These are phyloP conservation scores for Dothideomycetes sp. DNA, from an alignment of 2,329 filamentous ascomycete species.

Conservation along the genomic window DNA sequence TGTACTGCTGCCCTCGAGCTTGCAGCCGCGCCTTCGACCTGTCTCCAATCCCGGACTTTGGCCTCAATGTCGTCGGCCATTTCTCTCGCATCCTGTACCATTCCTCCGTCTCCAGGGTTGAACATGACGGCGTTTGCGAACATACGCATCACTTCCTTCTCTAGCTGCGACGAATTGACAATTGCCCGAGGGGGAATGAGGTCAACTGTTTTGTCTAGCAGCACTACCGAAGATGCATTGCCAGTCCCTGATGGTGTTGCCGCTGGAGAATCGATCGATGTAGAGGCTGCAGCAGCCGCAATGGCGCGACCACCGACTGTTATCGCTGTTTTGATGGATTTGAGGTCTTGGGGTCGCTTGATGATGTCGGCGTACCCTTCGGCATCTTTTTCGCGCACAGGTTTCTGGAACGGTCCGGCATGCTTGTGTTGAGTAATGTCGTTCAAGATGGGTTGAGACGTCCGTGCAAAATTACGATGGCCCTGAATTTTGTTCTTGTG, in stretches of 20 bases:
- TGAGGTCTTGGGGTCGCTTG: conserved; percentile 43
- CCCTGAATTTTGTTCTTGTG: conserved; percentile 32
- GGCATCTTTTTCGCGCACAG: conserved; percentile 42
- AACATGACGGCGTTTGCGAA: conserved; percentile 99
- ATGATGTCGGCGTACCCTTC: conserved; percentile 45
- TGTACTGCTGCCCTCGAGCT: not conserved
- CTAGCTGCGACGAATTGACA: conserved; percentile 85
- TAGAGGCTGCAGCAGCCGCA: conserved; percentile 31
- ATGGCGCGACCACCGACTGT: conserved; percentile 51
- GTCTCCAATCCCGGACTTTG: conserved; percentile 62
- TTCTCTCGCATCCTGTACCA: conserved; percentile 77
- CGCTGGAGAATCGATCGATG: conserved; percentile 45
- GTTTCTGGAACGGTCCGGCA: conserved; percentile 40
- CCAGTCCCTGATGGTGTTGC: conserved; percentile 40
- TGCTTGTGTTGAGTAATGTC: conserved; percentile 44
- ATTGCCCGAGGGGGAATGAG: conserved; percentile 79
- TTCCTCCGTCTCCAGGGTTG: conserved; percentile 81
- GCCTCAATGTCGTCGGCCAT: conserved; percentile 87
- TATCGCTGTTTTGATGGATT: conserved; percentile 42
- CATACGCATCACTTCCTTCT: conserved; percentile 91
- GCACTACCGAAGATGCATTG: conserved; percentile 39
- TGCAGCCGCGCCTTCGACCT: conserved; percentile 13
- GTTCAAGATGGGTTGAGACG: conserved; percentile 41
- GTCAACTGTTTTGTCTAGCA: conserved; percentile 63
- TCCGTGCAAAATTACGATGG: conserved; percentile 40